Evolutionary conservation across 805 yeast genomes (phyloP).

Genomic region (Tanozyma kutaoensis): DNA sequence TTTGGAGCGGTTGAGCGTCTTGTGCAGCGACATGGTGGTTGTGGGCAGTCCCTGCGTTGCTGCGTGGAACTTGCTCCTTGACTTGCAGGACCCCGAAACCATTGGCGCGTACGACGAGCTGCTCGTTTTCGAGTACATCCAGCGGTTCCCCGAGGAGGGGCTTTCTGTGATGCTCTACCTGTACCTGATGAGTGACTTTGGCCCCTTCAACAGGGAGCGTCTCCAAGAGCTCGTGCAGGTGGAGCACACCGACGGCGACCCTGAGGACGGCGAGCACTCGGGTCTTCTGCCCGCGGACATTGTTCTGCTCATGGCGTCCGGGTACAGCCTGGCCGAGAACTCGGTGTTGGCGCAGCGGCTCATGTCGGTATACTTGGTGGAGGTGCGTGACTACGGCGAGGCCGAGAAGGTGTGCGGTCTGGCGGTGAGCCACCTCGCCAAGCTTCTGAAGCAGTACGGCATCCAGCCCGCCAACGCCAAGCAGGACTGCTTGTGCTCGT

Average conservation of each 20-base stretch:
- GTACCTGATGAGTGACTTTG: conserved; percentile 52
- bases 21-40: conserved; percentile 61
- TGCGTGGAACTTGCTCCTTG: conserved; percentile 66
- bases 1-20: conserved; percentile 31
- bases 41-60: conserved; percentile 45
- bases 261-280: conserved; percentile 4
- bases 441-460: conserved; percentile 31
- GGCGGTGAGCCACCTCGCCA: conserved; percentile 45
- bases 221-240: conserved; percentile 2
- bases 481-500: conserved; percentile 44
- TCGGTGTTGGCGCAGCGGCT: conserved; percentile 57
- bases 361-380: conserved; percentile 43
- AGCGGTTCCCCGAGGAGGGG: conserved; percentile 45
- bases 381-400: conserved; percentile 46
- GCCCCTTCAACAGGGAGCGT: conserved; percentile 34
- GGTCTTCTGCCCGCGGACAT: conserved; percentile 35
- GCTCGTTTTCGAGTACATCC: conserved; percentile 37
- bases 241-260: background rate
- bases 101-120: conserved; percentile 35
- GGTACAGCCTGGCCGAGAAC: conserved; percentile 23
- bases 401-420: conserved; percentile 48
- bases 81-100: conserved; percentile 50
- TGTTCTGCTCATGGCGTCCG: conserved; percentile 35
- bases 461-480: conserved; percentile 36
- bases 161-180: conserved; percentile 51